Base-by-base conservation (phyloP, 73 alveolate genomes). In the Blepharisma japonicum region DNA sequence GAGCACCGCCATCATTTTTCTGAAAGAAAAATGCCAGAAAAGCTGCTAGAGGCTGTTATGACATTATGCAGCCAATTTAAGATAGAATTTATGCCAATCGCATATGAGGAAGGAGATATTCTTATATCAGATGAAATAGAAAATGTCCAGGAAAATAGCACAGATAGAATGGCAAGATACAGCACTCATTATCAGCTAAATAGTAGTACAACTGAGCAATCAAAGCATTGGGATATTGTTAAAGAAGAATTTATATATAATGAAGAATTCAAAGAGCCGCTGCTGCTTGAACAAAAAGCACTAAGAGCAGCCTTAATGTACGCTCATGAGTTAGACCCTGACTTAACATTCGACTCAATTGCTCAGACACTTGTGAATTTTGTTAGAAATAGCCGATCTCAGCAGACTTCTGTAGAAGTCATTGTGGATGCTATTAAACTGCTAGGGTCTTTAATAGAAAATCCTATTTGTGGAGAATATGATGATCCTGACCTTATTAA, bases 281-380 rank as follows among this genome's bases (percentile, higher is more conserved):
- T 61, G 39, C 39, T 8, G 14, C 49, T 14, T 14, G 74, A 61
- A 5, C 74, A 61, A 8, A n/a, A 61, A 61, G 74, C 74, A 25
- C 74, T 61, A 2, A 14, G 23, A 8, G 46, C 14, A 8, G 18
- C 23, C 39, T 8, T 61, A n/a, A 14, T 61, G 39, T n/a, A 61
- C 5, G 23, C 23, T 25, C 47, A 61, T 8, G 50, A 8, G 39
- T 2, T 61, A 14, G 74, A 61, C 3, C 49, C 38, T 18, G 14
- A n/a, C 11, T 25, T 61, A 39, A 61, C 18, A 2, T 25, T 39
- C 2, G 74, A 25, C 50, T 8, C 74, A 18, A 61, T 70, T 45
- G 23, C 21, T 1, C 11, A 70, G 80, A 70, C 20, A 23, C 61
- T 23, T 45, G 27, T 70, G 21, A n/a, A 70, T 39, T 70, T 70